phyloP scores from a whole-genome alignment of 225 moss, liverwort and hornwort genomes.

The Polytrichum commune region DNA sequence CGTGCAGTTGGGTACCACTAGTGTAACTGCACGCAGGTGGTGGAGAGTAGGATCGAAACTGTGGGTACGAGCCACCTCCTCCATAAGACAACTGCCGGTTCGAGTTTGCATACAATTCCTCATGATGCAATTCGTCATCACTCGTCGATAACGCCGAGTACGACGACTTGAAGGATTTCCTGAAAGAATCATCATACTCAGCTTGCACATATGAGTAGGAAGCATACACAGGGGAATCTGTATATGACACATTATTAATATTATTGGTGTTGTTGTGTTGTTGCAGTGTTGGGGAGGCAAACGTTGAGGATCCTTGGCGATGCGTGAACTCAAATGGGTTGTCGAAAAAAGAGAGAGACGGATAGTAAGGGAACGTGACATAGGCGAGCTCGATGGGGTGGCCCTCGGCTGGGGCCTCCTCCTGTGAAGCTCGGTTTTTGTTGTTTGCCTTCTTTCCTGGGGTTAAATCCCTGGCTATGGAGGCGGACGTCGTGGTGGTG shows the following conservation, averaged over 20 bases:
- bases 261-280: too few relatives aligned
- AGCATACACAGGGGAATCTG: constrained; percentile 1
- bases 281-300: neutral
- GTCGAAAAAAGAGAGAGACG: constrained; percentile 41
- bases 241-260: neutral
- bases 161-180: neutral
- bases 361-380: constrained; percentile 42
- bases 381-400: constrained; percentile 28
- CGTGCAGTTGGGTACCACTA: neutral
- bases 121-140: neutral
- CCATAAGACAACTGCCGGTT: too few relatives aligned
- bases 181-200: neutral
- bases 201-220: constrained; percentile 8
- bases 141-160: neutral
- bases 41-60: neutral
- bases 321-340: constrained; percentile 18
- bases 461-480: neutral
- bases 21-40: neutral
- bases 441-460: neutral
- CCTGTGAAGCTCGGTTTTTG: constrained; percentile 8
- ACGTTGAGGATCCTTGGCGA: neutral
- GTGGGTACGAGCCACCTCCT: neutral
- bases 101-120: too few relatives aligned
- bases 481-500: neutral
- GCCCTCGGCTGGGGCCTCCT: constrained; percentile 8